Evolutionary conservation across 2,329 filamentous ascomycete genomes (phyloP).

Genomic region (Fusarium torreyae): DNA sequence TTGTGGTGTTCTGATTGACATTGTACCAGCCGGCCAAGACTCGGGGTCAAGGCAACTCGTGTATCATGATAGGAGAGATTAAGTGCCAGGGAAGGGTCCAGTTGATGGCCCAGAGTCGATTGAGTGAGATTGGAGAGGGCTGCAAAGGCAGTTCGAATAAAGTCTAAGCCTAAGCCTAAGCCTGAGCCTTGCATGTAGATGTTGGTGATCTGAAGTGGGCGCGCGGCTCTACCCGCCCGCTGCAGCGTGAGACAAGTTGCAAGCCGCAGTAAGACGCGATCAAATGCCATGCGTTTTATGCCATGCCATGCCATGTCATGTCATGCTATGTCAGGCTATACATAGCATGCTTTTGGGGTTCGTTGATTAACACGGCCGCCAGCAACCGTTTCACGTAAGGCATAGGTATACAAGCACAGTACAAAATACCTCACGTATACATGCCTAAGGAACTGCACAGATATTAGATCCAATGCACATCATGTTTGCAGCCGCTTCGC

Average conservation of each 20-base stretch:
- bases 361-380: background rate
- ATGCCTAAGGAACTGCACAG: slow-evolving; percentile 8
- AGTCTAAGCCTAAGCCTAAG: too few relatives aligned
- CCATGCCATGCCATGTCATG: slow-evolving; percentile 18
- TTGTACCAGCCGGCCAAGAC: slow-evolving; percentile 3
- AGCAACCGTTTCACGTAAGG: slow-evolving; percentile 25
- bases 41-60: slow-evolving; percentile 21
- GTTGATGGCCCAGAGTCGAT: background rate
- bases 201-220: slow-evolving; percentile 25
- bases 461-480: slow-evolving; percentile 38
- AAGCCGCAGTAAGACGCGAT: slow-evolving; percentile 15
- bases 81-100: slow-evolving; percentile 4
- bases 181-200: slow-evolving; percentile 29
- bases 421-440: background rate
- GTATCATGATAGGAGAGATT: slow-evolving; percentile 18
- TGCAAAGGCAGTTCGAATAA: slow-evolving; percentile 2
- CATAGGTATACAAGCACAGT: slow-evolving; percentile 1
- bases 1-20: slow-evolving; percentile 27
- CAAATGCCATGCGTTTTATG: slow-evolving; percentile 24
- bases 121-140: background rate
- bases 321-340: slow-evolving; percentile 9
- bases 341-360: slow-evolving; percentile 4
- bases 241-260: slow-evolving; percentile 38
- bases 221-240: slow-evolving; percentile 38
- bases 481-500: slow-evolving; percentile 42